Percentiles rank a stretch among this genome's conserved stretches.
Evolutionary conservation across 2,329 filamentous ascomycete genomes (phyloP).

Genomic region (Exserohilum turcica): DNA sequence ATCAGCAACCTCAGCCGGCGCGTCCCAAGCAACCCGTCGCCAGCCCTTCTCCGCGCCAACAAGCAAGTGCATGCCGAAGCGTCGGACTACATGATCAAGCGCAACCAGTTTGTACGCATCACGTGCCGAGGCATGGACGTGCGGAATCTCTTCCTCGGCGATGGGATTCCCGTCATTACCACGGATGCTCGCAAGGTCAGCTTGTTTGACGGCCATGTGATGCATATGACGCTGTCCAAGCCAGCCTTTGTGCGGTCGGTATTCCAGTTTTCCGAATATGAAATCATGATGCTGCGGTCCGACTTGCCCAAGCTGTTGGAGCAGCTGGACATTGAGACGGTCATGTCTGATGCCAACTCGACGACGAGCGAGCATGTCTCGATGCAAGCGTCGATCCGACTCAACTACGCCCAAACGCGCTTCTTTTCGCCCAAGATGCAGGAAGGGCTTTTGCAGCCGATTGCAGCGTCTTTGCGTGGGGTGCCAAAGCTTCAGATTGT

Average conservation of each 20-base stretch:
- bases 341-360: slow-evolving; percentile 32
- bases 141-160: slow-evolving; percentile 25
- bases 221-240: slow-evolving; percentile 34
- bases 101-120: slow-evolving; percentile 35
- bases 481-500: slow-evolving; percentile 25
- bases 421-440: slow-evolving; percentile 28
- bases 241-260: slow-evolving; percentile 19
- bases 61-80: slow-evolving; percentile 37
- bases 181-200: slow-evolving; percentile 20
- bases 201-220: slow-evolving; percentile 32
- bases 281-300: slow-evolving; percentile 32
- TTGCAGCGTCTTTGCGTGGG: slow-evolving; percentile 27
- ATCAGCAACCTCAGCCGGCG: slow-evolving; percentile 27
- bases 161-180: slow-evolving; percentile 29
- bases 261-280: slow-evolving; percentile 27
- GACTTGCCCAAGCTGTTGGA: slow-evolving; percentile 29
- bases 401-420: slow-evolving; percentile 21
- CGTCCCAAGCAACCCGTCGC: slow-evolving; percentile 23
- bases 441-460: slow-evolving; percentile 24
- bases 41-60: slow-evolving; percentile 31
- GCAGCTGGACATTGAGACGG: slow-evolving; percentile 32
- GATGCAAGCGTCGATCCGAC: slow-evolving; percentile 21
- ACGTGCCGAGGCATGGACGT: slow-evolving; percentile 31
- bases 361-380: slow-evolving; percentile 26
- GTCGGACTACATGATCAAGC: slow-evolving; percentile 36